Base-by-base conservation (phyloP, 352 stramenopile genomes). In the Pythium oligandrum region DNA sequence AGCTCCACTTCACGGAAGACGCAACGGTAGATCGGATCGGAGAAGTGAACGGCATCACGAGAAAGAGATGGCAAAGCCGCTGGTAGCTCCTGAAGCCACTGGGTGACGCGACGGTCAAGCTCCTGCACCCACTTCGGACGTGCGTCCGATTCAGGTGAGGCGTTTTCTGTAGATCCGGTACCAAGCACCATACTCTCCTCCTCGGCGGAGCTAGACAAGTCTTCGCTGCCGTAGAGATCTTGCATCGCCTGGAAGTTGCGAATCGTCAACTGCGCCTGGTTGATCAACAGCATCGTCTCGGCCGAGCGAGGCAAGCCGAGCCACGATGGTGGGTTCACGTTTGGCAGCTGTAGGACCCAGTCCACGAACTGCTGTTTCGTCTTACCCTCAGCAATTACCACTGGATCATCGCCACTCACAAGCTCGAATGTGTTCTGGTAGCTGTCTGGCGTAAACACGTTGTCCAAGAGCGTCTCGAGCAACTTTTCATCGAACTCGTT, bases 401-500 rank as follows among this genome's bases (percentile, higher is more conserved):
- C 52, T 32, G 65, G 68, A 26, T 74, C 66, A 31, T 60, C 67
- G 43, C 61, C 52, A 8, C 60, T 64, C 26, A 91, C 81, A 32
- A 92, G 71, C 49, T 75, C 60, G 53, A 90, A 93, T 4, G 75
- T 86, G 51, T 80, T 85, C 63, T 98, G 83, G 64, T 99, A 99
- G 55, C 84, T 93, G 40, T 97, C 71, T 4, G 91, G 83, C 5
- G 90, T 96, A 71, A 99, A 99, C 8, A 98, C 70, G 11, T 75
- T 78, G 44, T 90, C 79, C 11, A 99, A 75, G 51, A 99, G 72
- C 45, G 85, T 90, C 46, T 98, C 90, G 53, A 99, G 81, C 36
- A 99, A 70, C 53, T 91, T 64, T 64, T 99, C 95, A 61, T 99
- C 97, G 40, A 96, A 97, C 51, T 85, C 78, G 64, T 98, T 96